These are phyloP conservation scores for Colletotrichum navitas DNA, from an alignment of 2,329 filamentous ascomycete genomes.

Conservation along the genomic window DNA sequence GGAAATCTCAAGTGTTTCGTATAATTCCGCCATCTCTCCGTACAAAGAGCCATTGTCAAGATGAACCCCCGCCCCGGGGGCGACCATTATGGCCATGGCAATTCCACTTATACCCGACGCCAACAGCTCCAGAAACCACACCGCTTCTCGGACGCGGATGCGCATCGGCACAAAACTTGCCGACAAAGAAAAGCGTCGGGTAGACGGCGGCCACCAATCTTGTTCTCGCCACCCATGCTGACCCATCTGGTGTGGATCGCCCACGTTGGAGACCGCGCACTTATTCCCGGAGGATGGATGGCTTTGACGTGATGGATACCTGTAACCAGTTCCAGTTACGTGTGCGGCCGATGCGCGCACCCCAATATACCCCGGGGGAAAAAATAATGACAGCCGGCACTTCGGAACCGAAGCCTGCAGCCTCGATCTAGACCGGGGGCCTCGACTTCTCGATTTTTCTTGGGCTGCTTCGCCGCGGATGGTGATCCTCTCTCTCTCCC, in stretches of 20 bases:
- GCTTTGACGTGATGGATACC: slow-evolving; percentile 27
- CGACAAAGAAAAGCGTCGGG: slow-evolving; percentile 29
- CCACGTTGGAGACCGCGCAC: neutral
- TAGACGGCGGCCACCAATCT: slow-evolving; percentile 30
- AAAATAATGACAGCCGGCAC: slow-evolving; percentile 15
- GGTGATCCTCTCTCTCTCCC: neutral
- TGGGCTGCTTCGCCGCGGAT: neutral
- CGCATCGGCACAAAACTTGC: slow-evolving; percentile 41
- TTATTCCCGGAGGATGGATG: neutral
- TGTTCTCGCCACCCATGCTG: slow-evolving; percentile 17
- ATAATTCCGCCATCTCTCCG: neutral
- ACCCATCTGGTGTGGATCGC: slow-evolving; percentile 32
- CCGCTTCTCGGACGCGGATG: neutral
- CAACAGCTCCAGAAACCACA: slow-evolving; percentile 1
- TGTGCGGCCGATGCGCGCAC: neutral
- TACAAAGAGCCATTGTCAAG: neutral
- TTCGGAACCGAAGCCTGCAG: slow-evolving; percentile 29
- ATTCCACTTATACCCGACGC: neutral
- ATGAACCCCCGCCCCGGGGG: neutral
- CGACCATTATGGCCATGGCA: neutral
- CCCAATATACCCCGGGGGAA: neutral
- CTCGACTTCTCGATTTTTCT: neutral
- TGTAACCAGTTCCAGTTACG: neutral
- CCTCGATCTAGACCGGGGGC: neutral
- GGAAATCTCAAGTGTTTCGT: neutral